Evolutionary conservation across 2,329 filamentous ascomycete species (phyloP), one percentile per base, ranked within the genome.

Genomic region (Eutypa lata): DNA sequence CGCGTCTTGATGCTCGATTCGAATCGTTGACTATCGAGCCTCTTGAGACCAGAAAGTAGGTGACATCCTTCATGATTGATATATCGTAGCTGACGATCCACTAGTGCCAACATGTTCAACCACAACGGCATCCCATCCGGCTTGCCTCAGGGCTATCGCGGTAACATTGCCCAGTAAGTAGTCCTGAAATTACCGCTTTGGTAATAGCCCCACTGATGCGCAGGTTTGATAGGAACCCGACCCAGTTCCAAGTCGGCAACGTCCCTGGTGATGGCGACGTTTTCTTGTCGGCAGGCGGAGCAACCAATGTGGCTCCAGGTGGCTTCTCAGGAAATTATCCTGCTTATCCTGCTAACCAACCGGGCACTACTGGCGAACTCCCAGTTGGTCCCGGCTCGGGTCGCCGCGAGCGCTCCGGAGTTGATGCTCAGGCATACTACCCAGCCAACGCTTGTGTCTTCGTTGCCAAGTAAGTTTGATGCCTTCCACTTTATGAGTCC

Each of bases 391-490:
- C 58, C 11, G 47, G 56, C 26, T 10, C 53, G 16, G 50, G 53
- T 37, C 61, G 35, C 40, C 58, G 65, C 42, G 51, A 64, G n/a
- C n/a, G n/a, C n/a, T n/a, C 44, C 53, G 59, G 31, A 57, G 65
- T 76, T 2, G 78, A 83, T 59, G 76, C 80, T 3, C 81, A 84
- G 61, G 68, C 69, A 1, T 68, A 77, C 35, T 82, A 80, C 50
- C 76, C 81, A 0, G 73, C 81, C 0, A 76, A 75, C 7, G 79
- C 80, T 38, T 87, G 84, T 61, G 75, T 87, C 35, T 87, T 87
- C 60, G 82, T 86, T 37, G 84, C 84, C 31, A 87, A 87, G 84
- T 87, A 75, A 73, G 80, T 73, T 13, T 24, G 22, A 47, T 40
- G n/a, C 37, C 33, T 19, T 28, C 13, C 6, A 33, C 18, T 6